Percentiles rank a stretch among this genome's conserved stretches.
These are phyloP conservation scores for Thraustochytrium sp. DNA, from an alignment of 352 stramenopile species.

Conservation along the genomic window DNA sequence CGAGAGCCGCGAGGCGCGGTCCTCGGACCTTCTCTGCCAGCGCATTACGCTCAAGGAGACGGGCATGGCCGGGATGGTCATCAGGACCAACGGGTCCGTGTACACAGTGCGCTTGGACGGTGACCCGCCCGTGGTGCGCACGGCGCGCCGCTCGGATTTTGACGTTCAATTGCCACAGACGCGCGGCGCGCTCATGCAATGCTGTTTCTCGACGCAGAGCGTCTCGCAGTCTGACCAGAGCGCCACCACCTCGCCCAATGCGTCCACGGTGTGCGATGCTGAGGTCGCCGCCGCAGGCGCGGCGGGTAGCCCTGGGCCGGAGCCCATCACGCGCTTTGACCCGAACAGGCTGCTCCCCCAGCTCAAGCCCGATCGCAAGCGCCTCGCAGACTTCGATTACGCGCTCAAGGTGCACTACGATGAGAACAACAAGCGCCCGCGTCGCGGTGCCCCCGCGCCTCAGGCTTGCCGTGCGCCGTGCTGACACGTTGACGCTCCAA, in stretches of 20 bases:
- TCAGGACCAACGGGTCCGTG: not conserved
- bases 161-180: not conserved
- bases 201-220: no score
- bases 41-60: not conserved
- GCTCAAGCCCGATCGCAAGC: not conserved
- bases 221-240: no score
- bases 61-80: not conserved
- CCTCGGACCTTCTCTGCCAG: not conserved
- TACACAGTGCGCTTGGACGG: not conserved
- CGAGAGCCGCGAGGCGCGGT: not conserved
- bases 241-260: no score
- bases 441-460: no score
- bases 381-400: not conserved
- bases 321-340: not conserved
- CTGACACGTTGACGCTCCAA: no score
- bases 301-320: no score
- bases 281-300: no score
- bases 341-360: not conserved
- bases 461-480: no score
- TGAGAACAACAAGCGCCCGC: no score
- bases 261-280: no score
- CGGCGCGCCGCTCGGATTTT: not conserved
- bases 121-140: not conserved
- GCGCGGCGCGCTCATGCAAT: not conserved
- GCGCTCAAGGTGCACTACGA: not conserved